Percentiles rank a stretch among this genome's conserved stretches.
phyloP scores from a whole-genome alignment of 106 monocot species.

The Dactylorhiza incarnata region DNA sequence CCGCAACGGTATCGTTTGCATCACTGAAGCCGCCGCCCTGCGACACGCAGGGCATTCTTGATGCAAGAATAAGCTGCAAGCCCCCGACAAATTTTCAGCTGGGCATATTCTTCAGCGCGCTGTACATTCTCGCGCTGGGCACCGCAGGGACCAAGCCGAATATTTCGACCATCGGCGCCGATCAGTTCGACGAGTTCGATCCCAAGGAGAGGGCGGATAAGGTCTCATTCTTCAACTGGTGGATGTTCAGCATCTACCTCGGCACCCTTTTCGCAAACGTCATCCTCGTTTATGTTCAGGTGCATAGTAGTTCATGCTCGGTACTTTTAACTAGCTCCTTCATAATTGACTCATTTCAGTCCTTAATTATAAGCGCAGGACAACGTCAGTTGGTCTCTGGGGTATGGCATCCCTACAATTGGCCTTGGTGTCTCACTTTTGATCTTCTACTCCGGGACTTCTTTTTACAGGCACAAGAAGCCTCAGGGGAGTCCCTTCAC shows the following conservation, averaged over 20 bases:
- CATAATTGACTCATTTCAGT: constrained; percentile 21
- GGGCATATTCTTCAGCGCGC: not conserved
- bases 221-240: not conserved
- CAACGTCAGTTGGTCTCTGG: constrained; percentile 38
- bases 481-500: constrained; percentile 51
- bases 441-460: constrained; percentile 40
- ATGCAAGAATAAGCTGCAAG: not conserved
- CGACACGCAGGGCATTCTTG: not conserved
- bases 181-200: no score
- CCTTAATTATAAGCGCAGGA: constrained; percentile 19
- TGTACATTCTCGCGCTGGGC: constrained; percentile 6
- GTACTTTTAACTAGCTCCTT: not conserved
- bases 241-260: constrained; percentile 4
- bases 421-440: constrained; percentile 29
- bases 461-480: constrained; percentile 44
- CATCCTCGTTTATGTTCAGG: constrained; percentile 22
- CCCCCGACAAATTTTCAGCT: not conserved
- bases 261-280: constrained; percentile 1
- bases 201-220: no score
- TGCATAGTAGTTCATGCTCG: not conserved
- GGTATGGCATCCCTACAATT: constrained; percentile 41
- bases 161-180: not conserved
- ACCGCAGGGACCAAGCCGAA: constrained; percentile 9
- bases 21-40: constrained; percentile 8
- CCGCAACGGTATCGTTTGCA: not conserved